These are phyloP conservation scores for Lagerstroemia speciosa DNA, from an alignment of 345 rosid species.

Conservation along the genomic window DNA sequence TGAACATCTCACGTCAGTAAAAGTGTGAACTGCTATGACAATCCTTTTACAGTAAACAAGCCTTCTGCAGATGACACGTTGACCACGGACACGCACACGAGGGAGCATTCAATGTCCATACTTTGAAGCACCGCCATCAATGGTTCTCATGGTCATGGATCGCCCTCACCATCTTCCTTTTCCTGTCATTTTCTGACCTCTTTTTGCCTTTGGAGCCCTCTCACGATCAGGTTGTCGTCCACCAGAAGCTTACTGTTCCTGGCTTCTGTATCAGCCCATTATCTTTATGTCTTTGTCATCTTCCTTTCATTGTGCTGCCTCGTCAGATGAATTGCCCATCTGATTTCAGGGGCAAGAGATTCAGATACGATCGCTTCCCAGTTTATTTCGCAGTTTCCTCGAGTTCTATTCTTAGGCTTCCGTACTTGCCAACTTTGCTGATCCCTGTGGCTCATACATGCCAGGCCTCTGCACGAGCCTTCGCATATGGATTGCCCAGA, in stretches of 20 bases:
- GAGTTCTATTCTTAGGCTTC: neutral
- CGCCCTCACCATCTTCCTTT: neutral
- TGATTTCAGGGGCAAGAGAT: neutral
- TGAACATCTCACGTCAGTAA: no score
- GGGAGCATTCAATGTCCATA: neutral
- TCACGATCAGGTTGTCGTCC: conserved; percentile 1
- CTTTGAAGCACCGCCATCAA: neutral
- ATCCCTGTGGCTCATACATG: neutral
- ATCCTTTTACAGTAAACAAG: no score
- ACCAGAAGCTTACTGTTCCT: neutral
- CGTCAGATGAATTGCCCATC: neutral
- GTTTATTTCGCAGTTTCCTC: neutral
- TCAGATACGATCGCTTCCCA: neutral
- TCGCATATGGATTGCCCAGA: no score
- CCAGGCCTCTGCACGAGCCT: neutral
- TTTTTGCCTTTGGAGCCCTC: neutral
- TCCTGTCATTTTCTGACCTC: conserved; percentile 3
- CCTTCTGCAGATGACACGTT: no score
- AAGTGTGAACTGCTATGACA: no score
- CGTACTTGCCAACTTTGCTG: neutral
- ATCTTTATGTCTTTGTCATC: neutral
- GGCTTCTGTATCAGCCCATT: neutral
- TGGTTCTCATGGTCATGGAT: neutral
- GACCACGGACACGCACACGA: neutral
- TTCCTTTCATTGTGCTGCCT: conserved; percentile 5